A percentile compares a stretch with the other conserved stretches of the same genome.
Evolutionary conservation across 169 alveolate genomes (phyloP).

Genomic region (Eimeria sp.): DNA sequence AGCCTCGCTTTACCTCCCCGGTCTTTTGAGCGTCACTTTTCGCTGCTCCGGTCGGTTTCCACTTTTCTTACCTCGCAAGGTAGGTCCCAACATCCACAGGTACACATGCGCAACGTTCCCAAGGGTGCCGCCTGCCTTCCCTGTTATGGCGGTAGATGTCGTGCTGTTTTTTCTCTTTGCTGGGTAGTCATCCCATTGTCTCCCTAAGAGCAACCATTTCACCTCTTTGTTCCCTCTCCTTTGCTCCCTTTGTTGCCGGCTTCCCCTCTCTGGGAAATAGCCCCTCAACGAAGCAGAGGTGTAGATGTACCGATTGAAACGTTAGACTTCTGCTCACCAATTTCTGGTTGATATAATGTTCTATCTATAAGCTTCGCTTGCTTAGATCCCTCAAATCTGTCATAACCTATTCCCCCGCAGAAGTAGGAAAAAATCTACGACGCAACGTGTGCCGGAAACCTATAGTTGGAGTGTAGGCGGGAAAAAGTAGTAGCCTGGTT

Average conservation of each 20-base stretch:
- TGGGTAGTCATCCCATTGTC: neutral
- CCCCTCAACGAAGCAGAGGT: neutral
- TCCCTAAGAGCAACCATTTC: neutral
- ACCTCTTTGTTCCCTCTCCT: neutral
- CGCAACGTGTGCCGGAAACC: neutral
- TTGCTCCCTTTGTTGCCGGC: neutral
- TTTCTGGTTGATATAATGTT: neutral
- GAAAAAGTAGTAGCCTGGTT: neutral
- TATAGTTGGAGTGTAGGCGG: neutral
- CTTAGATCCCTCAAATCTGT: neutral
- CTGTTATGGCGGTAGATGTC: neutral
- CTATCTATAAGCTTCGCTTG: neutral
- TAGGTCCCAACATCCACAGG: no score
- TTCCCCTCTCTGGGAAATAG: neutral
- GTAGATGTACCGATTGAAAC: neutral
- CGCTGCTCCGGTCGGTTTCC: no score
- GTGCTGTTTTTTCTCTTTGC: neutral
- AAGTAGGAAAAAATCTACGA: neutral
- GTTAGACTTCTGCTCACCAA: neutral
- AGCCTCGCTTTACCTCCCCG: no score
- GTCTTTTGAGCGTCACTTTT: no score
- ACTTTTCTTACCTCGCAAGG: no score
- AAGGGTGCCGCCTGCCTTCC: neutral
- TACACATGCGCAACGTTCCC: no score
- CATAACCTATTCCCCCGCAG: neutral